Evolutionary conservation across 345 rosid species (phyloP).

Genomic region (Trapa bicornis): DNA sequence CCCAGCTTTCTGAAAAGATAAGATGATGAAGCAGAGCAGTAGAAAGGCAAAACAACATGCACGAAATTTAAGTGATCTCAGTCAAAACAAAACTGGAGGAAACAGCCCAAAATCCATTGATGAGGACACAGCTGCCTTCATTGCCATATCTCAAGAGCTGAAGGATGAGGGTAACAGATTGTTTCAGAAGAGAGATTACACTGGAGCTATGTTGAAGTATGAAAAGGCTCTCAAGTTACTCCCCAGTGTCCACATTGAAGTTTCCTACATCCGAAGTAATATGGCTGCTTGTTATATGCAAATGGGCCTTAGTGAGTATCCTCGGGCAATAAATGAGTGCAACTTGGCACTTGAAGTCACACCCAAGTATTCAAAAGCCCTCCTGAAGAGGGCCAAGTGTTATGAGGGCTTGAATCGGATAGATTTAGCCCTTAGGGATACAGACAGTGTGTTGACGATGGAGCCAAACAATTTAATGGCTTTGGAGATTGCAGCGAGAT

Average conservation of each 20-base stretch:
- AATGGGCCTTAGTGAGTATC: conserved; percentile 58
- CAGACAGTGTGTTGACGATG: conserved; percentile 38
- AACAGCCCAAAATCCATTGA: conserved; percentile 29
- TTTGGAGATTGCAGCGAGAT: conserved; percentile 52
- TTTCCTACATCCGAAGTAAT: conserved; percentile 54
- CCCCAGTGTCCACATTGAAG: conserved; percentile 48
- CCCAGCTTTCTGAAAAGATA: not conserved
- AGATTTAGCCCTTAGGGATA: conserved; percentile 71
- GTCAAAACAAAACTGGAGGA: conserved; percentile 22
- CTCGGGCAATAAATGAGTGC: conserved; percentile 61
- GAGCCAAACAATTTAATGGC: conserved; percentile 76
- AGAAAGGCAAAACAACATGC: conserved; percentile 30
- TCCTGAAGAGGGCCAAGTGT: conserved; percentile 81
- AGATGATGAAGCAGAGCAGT: conserved; percentile 40
- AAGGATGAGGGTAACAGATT: conserved; percentile 76
- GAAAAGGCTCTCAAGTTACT: conserved; percentile 74
- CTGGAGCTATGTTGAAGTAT: conserved; percentile 64
- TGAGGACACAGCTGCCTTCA: conserved; percentile 37
- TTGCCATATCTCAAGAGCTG: conserved; percentile 51
- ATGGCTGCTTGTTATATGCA: conserved; percentile 94
- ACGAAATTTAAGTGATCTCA: conserved; percentile 25
- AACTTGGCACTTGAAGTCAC: conserved; percentile 61
- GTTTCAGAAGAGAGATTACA: conserved; percentile 68
- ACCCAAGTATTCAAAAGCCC: conserved; percentile 58
- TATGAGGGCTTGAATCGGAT: conserved; percentile 74